These are phyloP conservation scores for Pleurotus djamor DNA, from an alignment of 768 basidiomycete genomes.

Conservation along the genomic window DNA sequence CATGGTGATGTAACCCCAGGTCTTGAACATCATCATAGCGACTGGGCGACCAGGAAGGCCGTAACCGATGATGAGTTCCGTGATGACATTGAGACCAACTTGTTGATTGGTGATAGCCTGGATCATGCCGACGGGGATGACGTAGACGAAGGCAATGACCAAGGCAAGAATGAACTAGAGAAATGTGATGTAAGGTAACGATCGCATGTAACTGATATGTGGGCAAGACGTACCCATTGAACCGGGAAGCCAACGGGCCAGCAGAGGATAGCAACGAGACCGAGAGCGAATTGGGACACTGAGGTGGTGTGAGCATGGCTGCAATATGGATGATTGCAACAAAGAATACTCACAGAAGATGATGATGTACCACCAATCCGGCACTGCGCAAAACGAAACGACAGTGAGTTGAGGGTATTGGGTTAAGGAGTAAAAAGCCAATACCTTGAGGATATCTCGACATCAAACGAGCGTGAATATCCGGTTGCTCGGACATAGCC, in stretches of 20 bases:
- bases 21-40: conserved; percentile 88
- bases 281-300: conserved; percentile 66
- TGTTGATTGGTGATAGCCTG: conserved; percentile 66
- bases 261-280: conserved; percentile 66
- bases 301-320: conserved; percentile 1
- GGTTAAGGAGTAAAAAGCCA: background rate
- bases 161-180: conserved; percentile 66
- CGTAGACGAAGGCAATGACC: conserved; percentile 61
- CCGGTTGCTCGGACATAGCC: conserved; percentile 75
- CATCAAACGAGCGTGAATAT: conserved; percentile 86
- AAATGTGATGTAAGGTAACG: conserved; percentile 43
- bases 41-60: conserved; percentile 74
- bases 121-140: conserved; percentile 75
- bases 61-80: conserved; percentile 81
- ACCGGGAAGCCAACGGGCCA: conserved; percentile 54
- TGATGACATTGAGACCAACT: conserved; percentile 53
- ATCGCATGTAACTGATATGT: conserved; percentile 66
- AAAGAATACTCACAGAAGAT: conserved; percentile 48
- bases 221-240: conserved; percentile 47
- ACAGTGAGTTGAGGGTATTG: background rate
- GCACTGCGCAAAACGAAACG: conserved; percentile 40
- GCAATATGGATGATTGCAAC: conserved; percentile 19
- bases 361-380: conserved; percentile 81
- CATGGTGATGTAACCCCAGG: conserved; percentile 74
- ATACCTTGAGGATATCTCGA: conserved; percentile 55